A percentile compares a stretch with the other conserved stretches of the same genome.
These are phyloP conservation scores for Solanum gracilifrons DNA, from an alignment of 257 asterid species.

Conservation along the genomic window DNA sequence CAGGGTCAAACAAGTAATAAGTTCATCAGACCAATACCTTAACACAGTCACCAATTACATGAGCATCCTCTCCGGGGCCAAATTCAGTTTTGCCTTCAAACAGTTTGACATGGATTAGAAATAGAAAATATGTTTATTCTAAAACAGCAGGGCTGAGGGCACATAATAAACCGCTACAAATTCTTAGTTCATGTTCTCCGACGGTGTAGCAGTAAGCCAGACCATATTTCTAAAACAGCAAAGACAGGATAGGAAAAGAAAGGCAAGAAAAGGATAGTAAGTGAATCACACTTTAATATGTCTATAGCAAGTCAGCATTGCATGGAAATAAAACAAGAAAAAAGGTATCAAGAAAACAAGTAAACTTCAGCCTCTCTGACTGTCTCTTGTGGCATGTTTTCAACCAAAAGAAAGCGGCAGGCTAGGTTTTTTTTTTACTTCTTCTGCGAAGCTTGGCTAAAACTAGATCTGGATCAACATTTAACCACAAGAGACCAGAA, in stretches of 20 bases:
- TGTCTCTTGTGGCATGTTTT: background rate
- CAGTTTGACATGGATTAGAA: background rate
- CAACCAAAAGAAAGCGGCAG: background rate
- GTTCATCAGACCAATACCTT: conserved; percentile 39
- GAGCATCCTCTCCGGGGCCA: conserved; percentile 78
- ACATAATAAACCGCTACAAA: background rate
- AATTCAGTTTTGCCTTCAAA: conserved; percentile 62
- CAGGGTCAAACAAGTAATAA: background rate
- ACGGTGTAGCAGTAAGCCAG: background rate
- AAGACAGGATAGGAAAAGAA: background rate
- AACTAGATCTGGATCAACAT: background rate
- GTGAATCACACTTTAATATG: background rate
- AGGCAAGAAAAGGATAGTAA: background rate
- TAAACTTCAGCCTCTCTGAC: background rate
- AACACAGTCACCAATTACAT: conserved; percentile 83
- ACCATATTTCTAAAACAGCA: background rate
- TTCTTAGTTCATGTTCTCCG: background rate
- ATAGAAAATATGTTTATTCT: background rate
- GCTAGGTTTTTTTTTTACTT: background rate
- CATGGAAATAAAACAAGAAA: background rate
- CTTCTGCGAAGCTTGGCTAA: background rate
- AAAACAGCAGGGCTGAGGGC: background rate
- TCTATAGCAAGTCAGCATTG: background rate
- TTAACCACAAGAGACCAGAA: background rate
- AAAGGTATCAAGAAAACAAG: background rate